A percentile compares a stretch with the other conserved stretches of the same genome.
phyloP scores from a whole-genome alignment of 352 stramenopile species.

The Pythium grandisporangium region DNA sequence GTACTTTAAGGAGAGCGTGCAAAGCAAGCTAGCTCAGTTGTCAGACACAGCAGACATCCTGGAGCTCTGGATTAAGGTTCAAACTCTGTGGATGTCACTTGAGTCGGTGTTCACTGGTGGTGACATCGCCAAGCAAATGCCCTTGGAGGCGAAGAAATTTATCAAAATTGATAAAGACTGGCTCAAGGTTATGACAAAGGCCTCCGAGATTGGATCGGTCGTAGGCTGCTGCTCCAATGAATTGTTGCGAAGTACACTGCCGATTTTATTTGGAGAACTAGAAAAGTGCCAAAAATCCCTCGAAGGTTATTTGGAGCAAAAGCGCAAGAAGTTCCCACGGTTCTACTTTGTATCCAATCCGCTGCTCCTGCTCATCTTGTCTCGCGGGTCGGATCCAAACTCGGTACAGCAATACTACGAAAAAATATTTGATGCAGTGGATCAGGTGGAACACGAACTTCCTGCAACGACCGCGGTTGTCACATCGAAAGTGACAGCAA shows the following conservation, averaged over 20 bases:
- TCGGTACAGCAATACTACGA: constrained; percentile 84
- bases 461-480: no score
- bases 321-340: constrained; percentile 84
- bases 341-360: constrained; percentile 92
- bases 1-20: constrained; percentile 82
- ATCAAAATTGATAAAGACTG: constrained; percentile 90
- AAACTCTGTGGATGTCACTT: constrained; percentile 86
- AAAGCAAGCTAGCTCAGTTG: constrained; percentile 70
- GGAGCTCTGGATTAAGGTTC: constrained; percentile 88
- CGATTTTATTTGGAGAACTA: constrained; percentile 83
- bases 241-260: constrained; percentile 70
- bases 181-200: constrained; percentile 85
- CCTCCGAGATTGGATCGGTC: constrained; percentile 68
- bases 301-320: constrained; percentile 89
- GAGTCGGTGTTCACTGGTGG: constrained; percentile 90
- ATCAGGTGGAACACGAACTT: constrained; percentile 73
- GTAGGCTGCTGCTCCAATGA: constrained; percentile 81
- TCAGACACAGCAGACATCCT: constrained; percentile 86
- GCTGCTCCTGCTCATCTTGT: constrained; percentile 85
- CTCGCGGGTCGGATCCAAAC: constrained; percentile 68
- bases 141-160: constrained; percentile 88
- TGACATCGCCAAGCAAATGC: constrained; percentile 92
- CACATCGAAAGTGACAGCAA: no score
- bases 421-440: constrained; percentile 81
- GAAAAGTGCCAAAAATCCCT: constrained; percentile 90